Percentiles rank a stretch among this genome's conserved stretches.
Evolutionary conservation across 2,329 filamentous ascomycete species (phyloP).

Genomic region (Pseudogymnoascus sp.): DNA sequence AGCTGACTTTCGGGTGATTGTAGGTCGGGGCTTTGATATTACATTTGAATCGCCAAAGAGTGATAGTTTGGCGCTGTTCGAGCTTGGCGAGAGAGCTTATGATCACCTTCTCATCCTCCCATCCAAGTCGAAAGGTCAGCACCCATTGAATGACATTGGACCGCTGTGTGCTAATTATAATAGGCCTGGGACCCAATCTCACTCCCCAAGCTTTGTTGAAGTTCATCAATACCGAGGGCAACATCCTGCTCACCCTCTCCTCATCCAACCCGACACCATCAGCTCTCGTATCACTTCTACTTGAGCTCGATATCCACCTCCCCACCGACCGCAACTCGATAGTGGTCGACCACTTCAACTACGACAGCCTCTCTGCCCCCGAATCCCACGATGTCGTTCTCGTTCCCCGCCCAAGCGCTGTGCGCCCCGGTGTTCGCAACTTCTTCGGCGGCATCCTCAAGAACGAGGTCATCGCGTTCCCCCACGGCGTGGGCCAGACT

Average conservation of each 20-base stretch:
- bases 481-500: constrained; percentile 71
- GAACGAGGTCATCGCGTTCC: constrained; percentile 65
- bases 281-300: constrained; percentile 69
- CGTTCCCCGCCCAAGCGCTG: constrained; percentile 58
- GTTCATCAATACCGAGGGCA: constrained; percentile 86
- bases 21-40: constrained; percentile 77
- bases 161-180: constrained; percentile 7
- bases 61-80: constrained; percentile 70
- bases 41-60: constrained; percentile 79
- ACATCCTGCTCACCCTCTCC: constrained; percentile 81
- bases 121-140: constrained; percentile 78
- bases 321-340: constrained; percentile 77
- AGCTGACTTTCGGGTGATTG: constrained; percentile 10
- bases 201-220: constrained; percentile 81
- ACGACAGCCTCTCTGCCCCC: constrained; percentile 67
- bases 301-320: constrained; percentile 85
- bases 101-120: constrained; percentile 89
- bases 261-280: constrained; percentile 63
- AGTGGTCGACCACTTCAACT: constrained; percentile 94
- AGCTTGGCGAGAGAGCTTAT: constrained; percentile 78
- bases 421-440: constrained; percentile 64
- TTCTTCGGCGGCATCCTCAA: constrained; percentile 63
- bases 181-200: constrained; percentile 80
- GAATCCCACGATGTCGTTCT: constrained; percentile 88
- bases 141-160: constrained; percentile 2